Conservation (phyloP, 331 rosid genomes). For the Malus hybrid region DNA sequence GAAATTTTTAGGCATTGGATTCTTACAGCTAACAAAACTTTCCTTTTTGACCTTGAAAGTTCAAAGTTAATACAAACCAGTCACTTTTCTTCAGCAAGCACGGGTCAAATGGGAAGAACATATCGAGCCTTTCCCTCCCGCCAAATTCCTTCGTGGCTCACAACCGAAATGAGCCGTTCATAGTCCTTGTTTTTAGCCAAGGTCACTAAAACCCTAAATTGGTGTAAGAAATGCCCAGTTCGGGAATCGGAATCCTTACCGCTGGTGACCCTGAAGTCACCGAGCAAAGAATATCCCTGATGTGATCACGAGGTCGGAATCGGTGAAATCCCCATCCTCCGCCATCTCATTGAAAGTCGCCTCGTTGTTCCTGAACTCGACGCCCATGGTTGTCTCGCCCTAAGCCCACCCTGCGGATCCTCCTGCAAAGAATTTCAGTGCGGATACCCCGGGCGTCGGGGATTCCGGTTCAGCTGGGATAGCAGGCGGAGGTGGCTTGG, state of each 20-base stretch:
- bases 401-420: not conserved
- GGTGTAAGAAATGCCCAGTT: not conserved
- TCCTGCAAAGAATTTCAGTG: not conserved
- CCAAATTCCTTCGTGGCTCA: slow-evolving; percentile 51
- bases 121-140: slow-evolving; percentile 79
- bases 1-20: not conserved
- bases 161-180: slow-evolving; percentile 21
- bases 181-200: slow-evolving; percentile 32
- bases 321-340: slow-evolving; percentile 25
- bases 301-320: slow-evolving; percentile 25
- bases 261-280: slow-evolving; percentile 5
- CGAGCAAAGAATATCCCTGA: slow-evolving; percentile 30
- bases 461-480: not conserved
- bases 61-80: slow-evolving; percentile 34
- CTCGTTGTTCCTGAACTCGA: not conserved
- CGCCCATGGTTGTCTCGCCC: slow-evolving; percentile 24
- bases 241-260: slow-evolving; percentile 11
- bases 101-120: slow-evolving; percentile 95
- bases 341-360: slow-evolving; percentile 18
- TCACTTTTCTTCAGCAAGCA: slow-evolving; percentile 63
- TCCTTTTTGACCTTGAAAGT: not conserved
- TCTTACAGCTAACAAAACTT: not conserved
- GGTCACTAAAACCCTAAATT: not conserved
- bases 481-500: not conserved
- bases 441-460: not conserved